These are phyloP conservation scores for Ambrosiella cleistominuta DNA, from an alignment of 2,329 filamentous ascomycete species.

Conservation along the genomic window DNA sequence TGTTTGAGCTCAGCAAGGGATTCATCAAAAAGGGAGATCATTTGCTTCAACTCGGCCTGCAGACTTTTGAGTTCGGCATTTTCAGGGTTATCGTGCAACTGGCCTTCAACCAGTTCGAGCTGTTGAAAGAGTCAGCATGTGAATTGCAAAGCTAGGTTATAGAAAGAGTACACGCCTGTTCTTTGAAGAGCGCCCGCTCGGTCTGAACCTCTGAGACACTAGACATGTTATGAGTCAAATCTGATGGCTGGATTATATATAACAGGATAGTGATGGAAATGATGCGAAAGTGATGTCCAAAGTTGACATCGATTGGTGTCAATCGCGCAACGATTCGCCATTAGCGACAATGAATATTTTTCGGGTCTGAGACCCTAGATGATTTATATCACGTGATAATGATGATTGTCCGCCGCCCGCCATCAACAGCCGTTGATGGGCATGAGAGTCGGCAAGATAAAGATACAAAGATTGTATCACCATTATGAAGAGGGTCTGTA, in stretches of 20 bases:
- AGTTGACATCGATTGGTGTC: too few relatives aligned
- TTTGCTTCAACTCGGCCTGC: conserved; percentile 63
- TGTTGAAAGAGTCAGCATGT: conserved; percentile 20
- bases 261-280: background rate
- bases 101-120: conserved; percentile 61
- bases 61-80: conserved; percentile 63
- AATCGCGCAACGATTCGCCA: too few relatives aligned
- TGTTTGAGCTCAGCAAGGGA: conserved; percentile 63
- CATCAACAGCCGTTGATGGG: too few relatives aligned
- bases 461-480: too few relatives aligned
- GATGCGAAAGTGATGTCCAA: background rate
- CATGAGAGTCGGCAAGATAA: too few relatives aligned
- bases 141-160: conserved; percentile 12
- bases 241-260: background rate
- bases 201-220: conserved; percentile 25
- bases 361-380: too few relatives aligned
- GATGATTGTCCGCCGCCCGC: too few relatives aligned
- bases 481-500: too few relatives aligned
- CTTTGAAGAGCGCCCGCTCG: conserved; percentile 37
- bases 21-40: conserved; percentile 62
- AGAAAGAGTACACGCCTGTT: conserved; percentile 29
- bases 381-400: too few relatives aligned
- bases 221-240: conserved; percentile 2
- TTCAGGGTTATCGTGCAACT: conserved; percentile 63
- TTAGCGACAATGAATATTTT: too few relatives aligned